phyloP scores from a whole-genome alignment of 2,329 filamentous ascomycete genomes.

The Massarina eburnea region DNA sequence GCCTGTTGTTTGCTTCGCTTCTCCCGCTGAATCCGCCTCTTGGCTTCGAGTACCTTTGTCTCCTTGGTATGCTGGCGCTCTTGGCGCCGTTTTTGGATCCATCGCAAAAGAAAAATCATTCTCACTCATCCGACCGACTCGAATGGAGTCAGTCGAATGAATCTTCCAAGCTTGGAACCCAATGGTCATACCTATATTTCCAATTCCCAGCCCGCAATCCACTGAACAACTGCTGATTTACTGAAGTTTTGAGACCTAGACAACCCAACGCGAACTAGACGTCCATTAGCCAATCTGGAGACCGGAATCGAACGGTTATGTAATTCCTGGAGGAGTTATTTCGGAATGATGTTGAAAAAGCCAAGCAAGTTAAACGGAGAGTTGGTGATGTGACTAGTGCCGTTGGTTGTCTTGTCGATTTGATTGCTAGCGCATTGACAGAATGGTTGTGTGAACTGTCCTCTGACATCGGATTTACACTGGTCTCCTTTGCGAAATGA shows the following conservation, averaged over 20 bases:
- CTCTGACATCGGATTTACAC: slow-evolving; percentile 3
- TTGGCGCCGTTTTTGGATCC: slow-evolving; percentile 11
- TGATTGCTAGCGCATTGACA: background rate
- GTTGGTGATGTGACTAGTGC: background rate
- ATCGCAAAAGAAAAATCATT: slow-evolving; percentile 9
- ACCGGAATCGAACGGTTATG: too few relatives aligned
- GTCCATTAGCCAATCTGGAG: too few relatives aligned
- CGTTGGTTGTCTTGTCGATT: background rate
- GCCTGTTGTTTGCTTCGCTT: slow-evolving; percentile 11
- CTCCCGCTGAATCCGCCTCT: slow-evolving; percentile 8
- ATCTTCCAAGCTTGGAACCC: background rate
- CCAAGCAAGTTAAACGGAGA: slow-evolving; percentile 1
- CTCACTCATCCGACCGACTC: background rate
- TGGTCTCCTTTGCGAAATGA: slow-evolving; percentile 2
- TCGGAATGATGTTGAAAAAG: background rate
- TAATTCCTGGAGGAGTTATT: too few relatives aligned
- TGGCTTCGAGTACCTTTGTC: slow-evolving; percentile 8
- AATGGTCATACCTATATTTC: background rate
- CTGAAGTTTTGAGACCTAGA: too few relatives aligned
- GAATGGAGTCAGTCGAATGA: background rate
- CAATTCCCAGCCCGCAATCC: background rate
- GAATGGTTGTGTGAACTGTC: slow-evolving; percentile 1
- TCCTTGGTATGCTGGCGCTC: slow-evolving; percentile 10
- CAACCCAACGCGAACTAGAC: too few relatives aligned
- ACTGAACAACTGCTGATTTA: background rate